Evolutionary conservation across 768 basidiomycete species (phyloP), one percentile per base, ranked within the genome.

Genomic region (Leccinellum rugosiceps): DNA sequence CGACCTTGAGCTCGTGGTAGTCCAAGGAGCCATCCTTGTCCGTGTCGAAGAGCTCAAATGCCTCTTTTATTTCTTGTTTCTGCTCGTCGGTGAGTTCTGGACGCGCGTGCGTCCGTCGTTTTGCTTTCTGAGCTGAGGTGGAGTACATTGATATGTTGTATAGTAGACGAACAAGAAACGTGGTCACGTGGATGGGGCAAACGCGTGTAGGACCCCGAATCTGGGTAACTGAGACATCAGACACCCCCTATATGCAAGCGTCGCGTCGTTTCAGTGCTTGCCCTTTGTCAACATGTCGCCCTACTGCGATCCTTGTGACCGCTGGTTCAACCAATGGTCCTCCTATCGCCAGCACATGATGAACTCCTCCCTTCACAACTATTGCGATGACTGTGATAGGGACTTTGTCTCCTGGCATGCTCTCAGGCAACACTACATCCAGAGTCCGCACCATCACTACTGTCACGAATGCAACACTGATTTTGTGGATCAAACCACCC

Each of bases 1-100:
- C 94, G 67, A 99, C 97, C 74, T 98, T 99, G 66, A 98, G 83
- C 71, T 99, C 97, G 76, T 99, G 97, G 75, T 98, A 98, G 76
- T 98, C 97, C 56, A 98, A 80, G 52, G 83, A 86, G 32, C 92
- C 92, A 68, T 99, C 97, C 78, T 98, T 97, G 81, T 99, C 97
- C 46, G 94, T 92, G 76, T 99, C 97, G 70, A 99, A 99, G 54
- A 99, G 86, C 74, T 98, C 96, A 68, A 99, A 99, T 0, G 97
- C 97, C 68, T 99, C 97, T 73, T 94, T 94, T 55, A 98, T 95
- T 74, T 99, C 97, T 66, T 94, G 91, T 65, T 91, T 91, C 67
- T 93, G 91, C 70, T 94, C 91, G 46, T 94, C 92, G 9, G 86
- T 81, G 52, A 94, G 84, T 60, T 94, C 91, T 62, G 91, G 92